These are phyloP conservation scores for Colletotrichum endophyticum DNA, from an alignment of 2,329 filamentous ascomycete species.

Conservation along the genomic window DNA sequence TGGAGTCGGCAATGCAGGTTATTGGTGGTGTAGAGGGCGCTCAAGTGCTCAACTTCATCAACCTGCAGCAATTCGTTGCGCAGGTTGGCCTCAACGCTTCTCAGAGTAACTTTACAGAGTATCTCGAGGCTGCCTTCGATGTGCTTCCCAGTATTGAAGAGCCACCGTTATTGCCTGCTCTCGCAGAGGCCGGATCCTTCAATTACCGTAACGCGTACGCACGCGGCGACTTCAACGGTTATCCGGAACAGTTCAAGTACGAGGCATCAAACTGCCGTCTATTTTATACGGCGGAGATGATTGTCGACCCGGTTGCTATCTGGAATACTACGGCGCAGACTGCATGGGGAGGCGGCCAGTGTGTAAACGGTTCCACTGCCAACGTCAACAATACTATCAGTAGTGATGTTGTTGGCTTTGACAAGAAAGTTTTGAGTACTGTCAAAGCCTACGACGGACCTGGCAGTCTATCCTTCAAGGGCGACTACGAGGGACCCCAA, in stretches of 20 bases:
- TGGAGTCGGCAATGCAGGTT: constrained; percentile 55
- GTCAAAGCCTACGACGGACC: neutral
- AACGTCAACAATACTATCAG: neutral
- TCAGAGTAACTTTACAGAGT: neutral
- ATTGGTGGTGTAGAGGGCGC: constrained; percentile 63
- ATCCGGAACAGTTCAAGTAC: constrained; percentile 62
- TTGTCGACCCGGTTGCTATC: constrained; percentile 46
- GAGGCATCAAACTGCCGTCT: constrained; percentile 63
- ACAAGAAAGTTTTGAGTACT: neutral
- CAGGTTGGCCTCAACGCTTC: neutral
- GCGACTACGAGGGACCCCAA: neutral
- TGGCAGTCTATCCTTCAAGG: neutral
- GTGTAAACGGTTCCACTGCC: neutral
- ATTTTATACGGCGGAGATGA: constrained; percentile 58
- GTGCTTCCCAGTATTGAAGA: neutral
- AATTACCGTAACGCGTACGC: constrained; percentile 46
- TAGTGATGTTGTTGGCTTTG: neutral
- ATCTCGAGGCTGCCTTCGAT: neutral
- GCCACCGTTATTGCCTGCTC: constrained; percentile 1
- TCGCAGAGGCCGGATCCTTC: constrained; percentile 43
- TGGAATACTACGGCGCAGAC: constrained; percentile 40
- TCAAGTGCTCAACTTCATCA: constrained; percentile 35
- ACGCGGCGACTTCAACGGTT: constrained; percentile 19
- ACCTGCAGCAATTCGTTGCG: constrained; percentile 18
- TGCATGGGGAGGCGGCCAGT: neutral